Conservation (phyloP, 306 rosid genomes). For the Lathyrus sativus region DNA sequence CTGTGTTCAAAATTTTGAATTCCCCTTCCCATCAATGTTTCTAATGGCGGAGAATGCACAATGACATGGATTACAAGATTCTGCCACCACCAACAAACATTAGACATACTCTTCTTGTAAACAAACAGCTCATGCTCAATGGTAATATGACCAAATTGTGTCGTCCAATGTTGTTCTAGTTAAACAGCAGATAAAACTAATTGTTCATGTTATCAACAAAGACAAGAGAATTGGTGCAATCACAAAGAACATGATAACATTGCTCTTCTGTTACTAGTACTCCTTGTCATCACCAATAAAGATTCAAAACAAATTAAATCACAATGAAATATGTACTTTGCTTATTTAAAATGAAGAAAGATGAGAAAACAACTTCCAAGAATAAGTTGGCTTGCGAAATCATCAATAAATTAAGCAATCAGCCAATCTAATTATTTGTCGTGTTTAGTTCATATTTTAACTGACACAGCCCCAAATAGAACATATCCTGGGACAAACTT, state of each 20-base stretch:
- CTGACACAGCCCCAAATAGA: not conserved
- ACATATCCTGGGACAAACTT: not conserved
- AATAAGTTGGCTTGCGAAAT: not conserved
- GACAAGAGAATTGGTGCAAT: not conserved
- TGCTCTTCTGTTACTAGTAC: not conserved
- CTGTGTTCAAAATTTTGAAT: not conserved
- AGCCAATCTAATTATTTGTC: not conserved
- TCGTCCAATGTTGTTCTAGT: not conserved
- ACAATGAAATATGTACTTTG: no score
- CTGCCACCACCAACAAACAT: conserved; percentile 19
- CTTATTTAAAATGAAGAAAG: no score
- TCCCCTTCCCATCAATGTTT: conserved; percentile 18
- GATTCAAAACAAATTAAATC: not conserved
- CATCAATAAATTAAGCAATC: not conserved
- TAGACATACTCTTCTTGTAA: not conserved
- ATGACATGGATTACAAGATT: not conserved
- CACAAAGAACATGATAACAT: not conserved
- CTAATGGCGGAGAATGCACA: conserved; percentile 6
- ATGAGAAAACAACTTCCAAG: not conserved
- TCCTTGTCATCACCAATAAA: not conserved
- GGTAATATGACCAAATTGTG: not conserved
- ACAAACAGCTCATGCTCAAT: conserved; percentile 6
- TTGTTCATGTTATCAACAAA: not conserved
- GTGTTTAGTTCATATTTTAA: no score
- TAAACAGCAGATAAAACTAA: not conserved